Evolutionary conservation across 192 early-diverging fungal genomes (phyloP).

Genomic region (Backusella liffmaniae): DNA sequence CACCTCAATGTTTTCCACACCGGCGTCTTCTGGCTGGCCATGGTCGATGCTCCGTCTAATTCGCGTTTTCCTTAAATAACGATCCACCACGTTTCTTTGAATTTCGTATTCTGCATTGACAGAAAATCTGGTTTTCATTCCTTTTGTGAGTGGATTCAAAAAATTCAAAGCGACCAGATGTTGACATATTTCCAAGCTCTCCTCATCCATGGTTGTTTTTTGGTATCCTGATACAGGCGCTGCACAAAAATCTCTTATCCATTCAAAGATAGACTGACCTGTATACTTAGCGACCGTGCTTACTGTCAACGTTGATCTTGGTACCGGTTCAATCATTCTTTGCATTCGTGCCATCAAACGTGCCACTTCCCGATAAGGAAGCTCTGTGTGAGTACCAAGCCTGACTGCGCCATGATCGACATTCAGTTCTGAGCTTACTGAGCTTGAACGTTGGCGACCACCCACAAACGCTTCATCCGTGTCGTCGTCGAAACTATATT

Average conservation of each 20-base stretch:
- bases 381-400: neutral
- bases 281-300: neutral
- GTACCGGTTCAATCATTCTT: slow-evolving; percentile 3
- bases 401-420: neutral
- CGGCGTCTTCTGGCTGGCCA: neutral
- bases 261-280: neutral
- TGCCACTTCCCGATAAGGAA: slow-evolving; percentile 10
- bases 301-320: neutral
- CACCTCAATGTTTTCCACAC: neutral
- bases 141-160: neutral
- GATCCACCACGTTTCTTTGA: neutral
- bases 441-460: neutral
- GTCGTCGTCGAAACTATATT: neutral
- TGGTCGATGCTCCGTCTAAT: neutral
- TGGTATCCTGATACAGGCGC: neutral
- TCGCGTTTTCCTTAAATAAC: slow-evolving; percentile 11
- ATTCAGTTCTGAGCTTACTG: slow-evolving; percentile 5
- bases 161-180: neutral
- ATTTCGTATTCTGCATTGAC: neutral
- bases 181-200: neutral
- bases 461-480: neutral
- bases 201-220: neutral
- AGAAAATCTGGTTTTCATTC: neutral
- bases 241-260: neutral
- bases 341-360: neutral